These are phyloP conservation scores for Penicillium manginii DNA, from an alignment of 495 filamentous ascomycete genomes.

Conservation along the genomic window DNA sequence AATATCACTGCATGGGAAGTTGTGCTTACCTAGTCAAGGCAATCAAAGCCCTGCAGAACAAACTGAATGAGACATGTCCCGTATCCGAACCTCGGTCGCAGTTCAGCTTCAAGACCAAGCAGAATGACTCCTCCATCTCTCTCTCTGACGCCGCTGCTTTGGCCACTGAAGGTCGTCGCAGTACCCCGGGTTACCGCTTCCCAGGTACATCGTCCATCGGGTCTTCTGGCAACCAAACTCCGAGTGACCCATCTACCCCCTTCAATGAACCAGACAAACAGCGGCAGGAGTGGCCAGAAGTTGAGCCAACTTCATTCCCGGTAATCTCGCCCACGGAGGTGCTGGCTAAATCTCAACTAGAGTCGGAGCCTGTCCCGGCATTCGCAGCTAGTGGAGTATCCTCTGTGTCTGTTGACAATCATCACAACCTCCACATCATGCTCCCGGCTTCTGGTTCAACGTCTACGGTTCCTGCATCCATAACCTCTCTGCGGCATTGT, in stretches of 20 bases:
- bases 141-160: conserved; percentile 58
- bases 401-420: conserved; percentile 67
- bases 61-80: conserved; percentile 57
- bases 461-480: conserved; percentile 68
- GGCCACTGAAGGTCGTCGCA: conserved; percentile 47
- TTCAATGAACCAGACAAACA: too few relatives aligned
- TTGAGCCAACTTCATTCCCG: too few relatives aligned
- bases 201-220: conserved; percentile 22
- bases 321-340: conserved; percentile 21
- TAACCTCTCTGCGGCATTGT: conserved; percentile 72
- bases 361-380: conserved; percentile 17
- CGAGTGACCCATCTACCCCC: too few relatives aligned
- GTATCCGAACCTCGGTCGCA: conserved; percentile 65
- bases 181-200: conserved; percentile 45
- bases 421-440: conserved; percentile 64
- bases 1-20: too few relatives aligned
- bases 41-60: too few relatives aligned
- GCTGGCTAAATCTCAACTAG: conserved; percentile 16
- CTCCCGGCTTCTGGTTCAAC: conserved; percentile 68
- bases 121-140: conserved; percentile 59
- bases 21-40: too few relatives aligned
- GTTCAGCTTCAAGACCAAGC: conserved; percentile 74
- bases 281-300: too few relatives aligned
- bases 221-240: too few relatives aligned
- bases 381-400: conserved; percentile 42